These are phyloP conservation scores for Podospora tetraspora DNA, from an alignment of 495 filamentous ascomycete genomes.

Conservation along the genomic window DNA sequence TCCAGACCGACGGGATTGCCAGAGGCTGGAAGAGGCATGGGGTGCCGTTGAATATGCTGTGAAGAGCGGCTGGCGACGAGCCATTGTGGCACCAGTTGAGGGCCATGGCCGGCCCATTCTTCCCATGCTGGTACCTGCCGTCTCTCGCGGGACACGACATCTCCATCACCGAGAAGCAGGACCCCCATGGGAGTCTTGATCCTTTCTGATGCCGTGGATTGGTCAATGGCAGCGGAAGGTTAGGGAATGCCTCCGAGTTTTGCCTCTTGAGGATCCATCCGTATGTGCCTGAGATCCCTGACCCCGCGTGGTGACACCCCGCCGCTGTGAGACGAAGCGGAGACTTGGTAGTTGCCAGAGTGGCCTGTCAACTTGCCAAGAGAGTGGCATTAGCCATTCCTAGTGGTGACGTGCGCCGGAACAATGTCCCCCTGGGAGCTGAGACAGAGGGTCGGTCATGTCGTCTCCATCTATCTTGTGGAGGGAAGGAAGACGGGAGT, in stretches of 20 bases:
- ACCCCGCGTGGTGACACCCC: background rate
- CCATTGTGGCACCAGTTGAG: background rate
- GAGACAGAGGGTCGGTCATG: too few species aligned
- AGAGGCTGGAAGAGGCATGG: background rate
- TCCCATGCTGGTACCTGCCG: background rate
- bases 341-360: background rate
- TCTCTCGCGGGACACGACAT: background rate
- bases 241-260: background rate
- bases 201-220: slow-evolving; percentile 1
- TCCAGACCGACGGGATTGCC: background rate
- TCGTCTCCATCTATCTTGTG: background rate
- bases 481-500: background rate
- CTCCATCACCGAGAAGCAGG: background rate
- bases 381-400: background rate
- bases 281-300: background rate
- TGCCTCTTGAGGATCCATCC: background rate
- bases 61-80: background rate
- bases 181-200: background rate
- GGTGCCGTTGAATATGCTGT: background rate
- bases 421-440: too few species aligned
- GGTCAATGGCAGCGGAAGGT: slow-evolving; percentile 8
- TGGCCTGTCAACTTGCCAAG: slow-evolving; percentile 8
- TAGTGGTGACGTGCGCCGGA: background rate
- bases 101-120: background rate
- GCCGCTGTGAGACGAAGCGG: background rate